A percentile compares a stretch with the other conserved stretches of the same genome.
Evolutionary conservation across 2,329 filamentous ascomycete species (phyloP).

Genomic region (Microcera coccophila): DNA sequence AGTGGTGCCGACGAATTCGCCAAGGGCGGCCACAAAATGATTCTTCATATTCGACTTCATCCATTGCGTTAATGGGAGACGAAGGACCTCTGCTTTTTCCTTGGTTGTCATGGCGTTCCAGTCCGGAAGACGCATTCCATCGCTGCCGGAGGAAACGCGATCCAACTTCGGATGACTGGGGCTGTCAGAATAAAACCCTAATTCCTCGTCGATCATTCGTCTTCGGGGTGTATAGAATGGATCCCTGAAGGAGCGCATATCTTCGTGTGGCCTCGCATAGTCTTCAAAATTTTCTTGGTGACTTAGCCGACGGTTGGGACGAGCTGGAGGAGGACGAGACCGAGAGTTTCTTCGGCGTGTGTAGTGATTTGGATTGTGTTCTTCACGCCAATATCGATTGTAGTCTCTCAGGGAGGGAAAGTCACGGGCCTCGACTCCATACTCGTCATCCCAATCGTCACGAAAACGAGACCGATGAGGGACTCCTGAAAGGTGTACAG

Average conservation of each 20-base stretch:
- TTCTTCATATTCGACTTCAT: conserved; percentile 47
- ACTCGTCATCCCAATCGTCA: conserved; percentile 25
- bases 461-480: conserved; percentile 21
- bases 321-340: conserved; percentile 22
- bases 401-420: conserved; percentile 20
- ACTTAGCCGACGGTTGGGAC: conserved; percentile 19
- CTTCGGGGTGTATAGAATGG: conserved; percentile 12
- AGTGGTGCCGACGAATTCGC: conserved; percentile 41
- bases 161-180: conserved; percentile 6
- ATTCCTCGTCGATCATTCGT: conserved; percentile 24
- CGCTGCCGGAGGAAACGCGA: conserved; percentile 12
- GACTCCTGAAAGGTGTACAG: conserved; percentile 17
- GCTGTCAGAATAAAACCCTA: conserved; percentile 12
- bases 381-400: conserved; percentile 24
- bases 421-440: conserved; percentile 12
- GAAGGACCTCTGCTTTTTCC: conserved; percentile 41
- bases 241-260: conserved; percentile 15
- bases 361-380: conserved; percentile 20
- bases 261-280: conserved; percentile 23
- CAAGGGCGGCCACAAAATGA: conserved; percentile 36
- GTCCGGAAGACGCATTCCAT: conserved; percentile 28
- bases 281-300: conserved; percentile 18
- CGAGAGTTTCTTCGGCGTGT: conserved; percentile 16
- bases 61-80: conserved; percentile 43
- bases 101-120: conserved; percentile 37